Percentiles rank a stretch among this genome's conserved stretches.
Conservation (phyloP, 2,329 filamentous ascomycete species). For the Lasiodiplodia sp. region DNA sequence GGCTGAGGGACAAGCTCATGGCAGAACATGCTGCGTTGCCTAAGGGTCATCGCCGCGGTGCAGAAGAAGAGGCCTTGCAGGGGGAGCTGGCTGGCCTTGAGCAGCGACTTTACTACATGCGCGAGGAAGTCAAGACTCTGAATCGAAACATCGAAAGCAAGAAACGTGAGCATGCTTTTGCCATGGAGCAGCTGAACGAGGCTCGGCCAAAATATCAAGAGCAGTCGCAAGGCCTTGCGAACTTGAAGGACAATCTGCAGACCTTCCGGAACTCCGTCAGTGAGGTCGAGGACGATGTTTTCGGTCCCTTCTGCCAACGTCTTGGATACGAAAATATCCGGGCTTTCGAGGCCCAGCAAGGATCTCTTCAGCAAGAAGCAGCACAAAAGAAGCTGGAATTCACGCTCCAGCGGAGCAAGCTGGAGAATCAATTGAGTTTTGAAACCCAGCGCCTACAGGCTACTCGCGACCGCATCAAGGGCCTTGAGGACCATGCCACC, state of each 20-base stretch:
- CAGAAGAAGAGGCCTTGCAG: constrained; percentile 81
- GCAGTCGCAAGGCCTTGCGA: constrained; percentile 72
- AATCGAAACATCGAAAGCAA: constrained; percentile 86
- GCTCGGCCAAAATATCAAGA: constrained; percentile 80
- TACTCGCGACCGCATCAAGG: constrained; percentile 72
- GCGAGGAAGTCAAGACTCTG: constrained; percentile 78
- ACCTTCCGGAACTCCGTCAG: constrained; percentile 71
- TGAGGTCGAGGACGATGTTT: constrained; percentile 87
- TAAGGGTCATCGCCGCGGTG: constrained; percentile 75
- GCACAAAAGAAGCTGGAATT: constrained; percentile 87
- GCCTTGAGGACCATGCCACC: constrained; percentile 70
- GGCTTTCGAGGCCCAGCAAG: constrained; percentile 92
- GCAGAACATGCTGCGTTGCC: constrained; percentile 82
- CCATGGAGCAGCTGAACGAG: constrained; percentile 75
- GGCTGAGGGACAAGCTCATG: constrained; percentile 75
- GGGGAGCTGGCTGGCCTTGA: constrained; percentile 82
- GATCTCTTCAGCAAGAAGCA: constrained; percentile 88
- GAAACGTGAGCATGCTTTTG: constrained; percentile 78
- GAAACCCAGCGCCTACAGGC: constrained; percentile 76
- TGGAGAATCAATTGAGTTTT: constrained; percentile 68
- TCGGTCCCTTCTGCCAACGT: constrained; percentile 82
- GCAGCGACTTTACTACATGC: constrained; percentile 73
- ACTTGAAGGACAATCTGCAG: constrained; percentile 63
- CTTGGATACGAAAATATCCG: constrained; percentile 90
- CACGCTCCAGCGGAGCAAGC: constrained; percentile 73